A percentile compares a stretch with the other conserved stretches of the same genome.
Evolutionary conservation across 345 rosid species (phyloP).

Genomic region (Lepidium aucheri): DNA sequence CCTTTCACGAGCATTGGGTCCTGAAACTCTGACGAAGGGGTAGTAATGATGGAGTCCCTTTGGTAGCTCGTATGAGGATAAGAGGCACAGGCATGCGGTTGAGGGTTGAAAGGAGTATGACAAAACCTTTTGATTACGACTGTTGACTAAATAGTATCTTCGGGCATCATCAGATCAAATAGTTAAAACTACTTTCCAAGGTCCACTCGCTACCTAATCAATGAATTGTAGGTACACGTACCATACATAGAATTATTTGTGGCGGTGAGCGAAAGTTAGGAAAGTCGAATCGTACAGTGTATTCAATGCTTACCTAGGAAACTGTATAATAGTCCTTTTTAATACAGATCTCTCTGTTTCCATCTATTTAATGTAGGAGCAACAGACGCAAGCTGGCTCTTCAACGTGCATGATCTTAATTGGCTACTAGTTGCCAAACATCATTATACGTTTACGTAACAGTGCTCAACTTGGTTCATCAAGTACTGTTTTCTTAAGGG

Average conservation of each 20-base stretch:
- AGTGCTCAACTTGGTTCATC: constrained; percentile 2
- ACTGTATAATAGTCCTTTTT: too few species aligned
- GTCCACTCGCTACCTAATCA: constrained; percentile 9
- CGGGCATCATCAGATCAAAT: constrained; percentile 1
- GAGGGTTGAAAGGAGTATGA: constrained; percentile 37
- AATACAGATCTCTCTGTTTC: background rate
- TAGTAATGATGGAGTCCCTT: constrained; percentile 63
- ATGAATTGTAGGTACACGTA: constrained; percentile 2
- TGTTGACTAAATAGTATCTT: background rate
- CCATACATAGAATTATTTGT: background rate
- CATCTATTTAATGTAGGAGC: constrained; percentile 11
- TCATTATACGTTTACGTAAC: background rate
- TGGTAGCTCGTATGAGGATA: too few species aligned
- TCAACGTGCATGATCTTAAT: constrained; percentile 5
- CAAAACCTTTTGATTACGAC: background rate
- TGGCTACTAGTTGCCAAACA: constrained; percentile 1
- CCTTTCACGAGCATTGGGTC: background rate
- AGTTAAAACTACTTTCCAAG: constrained; percentile 10
- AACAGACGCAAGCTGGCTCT: constrained; percentile 18
- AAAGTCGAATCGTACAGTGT: background rate
- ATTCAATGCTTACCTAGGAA: background rate
- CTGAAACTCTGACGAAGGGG: constrained; percentile 57
- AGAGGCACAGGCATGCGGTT: constrained; percentile 42
- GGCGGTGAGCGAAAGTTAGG: background rate
- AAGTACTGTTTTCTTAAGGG: background rate